Evolutionary conservation across 805 yeast species (phyloP), one percentile per base, ranked within the genome.

Genomic region (Lachancea dasiensis): DNA sequence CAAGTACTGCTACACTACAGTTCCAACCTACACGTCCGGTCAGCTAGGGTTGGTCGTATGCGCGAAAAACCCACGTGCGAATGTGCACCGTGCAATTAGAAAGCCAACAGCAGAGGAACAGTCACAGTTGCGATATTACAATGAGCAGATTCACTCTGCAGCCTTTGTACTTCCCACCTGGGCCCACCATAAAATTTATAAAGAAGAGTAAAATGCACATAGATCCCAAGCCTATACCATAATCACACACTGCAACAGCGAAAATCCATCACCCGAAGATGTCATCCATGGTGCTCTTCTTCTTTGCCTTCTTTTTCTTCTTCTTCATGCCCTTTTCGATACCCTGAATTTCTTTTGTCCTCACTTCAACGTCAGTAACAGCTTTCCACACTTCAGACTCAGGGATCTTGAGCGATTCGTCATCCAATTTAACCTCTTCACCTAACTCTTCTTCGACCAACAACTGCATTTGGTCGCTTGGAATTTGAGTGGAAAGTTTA

Each of bases 21-120:
- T 86, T 60, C 95, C 95, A 27, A 76, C 86, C 10, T 86, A 86
- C 61, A 85, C 95, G 3, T 80, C 90, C 6, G 95, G 95, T 11
- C 95, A 85, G 61, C 70, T 86, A 46, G 95, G 95, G 1, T 67
- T 86, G 39, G 69, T 86, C 58, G 73, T 84, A 16, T 83, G 90
- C 44, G 70, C 81, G 28, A 80, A 79, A 53, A 73, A 79, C 51
- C 47, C 63, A 1, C 28, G 54, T 0, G 63, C 68, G 16, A 58
- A 69, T 45, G 64, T 84, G 39, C 61, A 61, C 16, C 59, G 43
- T 23, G 90, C 95, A 6, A 41, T 60, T 20, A 73, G 89, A 48
- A 53, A 71, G 37, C 48, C 70, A 5, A 46, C 60, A 2, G 70
- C 64, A 18, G 57, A 64, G 29, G 87, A 82, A 54, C 58, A 59